A percentile compares a stretch with the other conserved stretches of the same genome.
phyloP scores from a whole-genome alignment of 768 basidiomycete genomes.

The Suillus decipiens region DNA sequence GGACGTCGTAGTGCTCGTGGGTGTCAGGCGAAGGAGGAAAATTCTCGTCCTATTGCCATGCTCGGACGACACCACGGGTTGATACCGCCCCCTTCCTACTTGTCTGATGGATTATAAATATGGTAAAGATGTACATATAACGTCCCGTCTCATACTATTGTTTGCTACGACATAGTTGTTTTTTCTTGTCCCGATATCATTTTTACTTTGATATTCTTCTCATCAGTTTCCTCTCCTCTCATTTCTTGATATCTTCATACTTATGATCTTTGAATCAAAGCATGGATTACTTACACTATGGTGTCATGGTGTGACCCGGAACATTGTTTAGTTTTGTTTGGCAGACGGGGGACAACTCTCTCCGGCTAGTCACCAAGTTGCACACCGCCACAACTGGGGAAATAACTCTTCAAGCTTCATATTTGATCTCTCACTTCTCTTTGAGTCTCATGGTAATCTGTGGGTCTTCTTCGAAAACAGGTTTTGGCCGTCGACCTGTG shows the following conservation, averaged over 20 bases:
- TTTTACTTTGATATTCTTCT: conserved; percentile 19
- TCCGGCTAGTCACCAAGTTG: background rate
- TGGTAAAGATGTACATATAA: conserved; percentile 12
- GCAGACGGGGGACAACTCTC: background rate
- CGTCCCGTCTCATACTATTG: conserved; percentile 13
- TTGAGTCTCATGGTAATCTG: conserved; percentile 54
- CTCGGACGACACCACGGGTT: background rate
- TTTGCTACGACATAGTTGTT: conserved; percentile 1
- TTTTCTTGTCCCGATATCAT: conserved; percentile 13
- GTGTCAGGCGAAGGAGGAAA: conserved; percentile 11
- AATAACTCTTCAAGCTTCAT: background rate
- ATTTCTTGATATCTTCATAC: conserved; percentile 20
- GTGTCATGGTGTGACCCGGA: background rate
- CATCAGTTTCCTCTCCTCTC: conserved; percentile 11
- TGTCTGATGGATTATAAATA: conserved; percentile 14
- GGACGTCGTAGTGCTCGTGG: conserved; percentile 11
- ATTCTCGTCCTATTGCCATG: background rate
- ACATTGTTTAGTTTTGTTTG: background rate
- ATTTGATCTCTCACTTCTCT: conserved; percentile 18
- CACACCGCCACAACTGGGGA: conserved; percentile 2
- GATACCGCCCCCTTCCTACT: conserved; percentile 7
- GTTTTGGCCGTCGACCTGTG: conserved; percentile 51
- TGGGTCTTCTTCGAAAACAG: conserved; percentile 51
- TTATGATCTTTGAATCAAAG: background rate
- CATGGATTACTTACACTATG: background rate